A percentile compares a stretch with the other conserved stretches of the same genome.
phyloP scores from a whole-genome alignment of 306 rosid species.

The Cucumis cinereus region DNA sequence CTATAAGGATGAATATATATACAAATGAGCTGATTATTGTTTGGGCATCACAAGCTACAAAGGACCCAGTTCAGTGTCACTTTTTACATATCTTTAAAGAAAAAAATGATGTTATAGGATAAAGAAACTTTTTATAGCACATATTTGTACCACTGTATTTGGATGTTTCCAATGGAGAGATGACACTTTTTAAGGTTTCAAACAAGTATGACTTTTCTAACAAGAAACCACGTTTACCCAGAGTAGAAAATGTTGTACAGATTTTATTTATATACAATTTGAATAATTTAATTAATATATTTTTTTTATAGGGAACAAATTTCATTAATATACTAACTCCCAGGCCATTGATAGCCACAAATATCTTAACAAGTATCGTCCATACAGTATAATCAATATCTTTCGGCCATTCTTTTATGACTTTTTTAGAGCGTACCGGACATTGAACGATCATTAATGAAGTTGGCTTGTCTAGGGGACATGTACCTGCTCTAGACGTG shows the following conservation, averaged over 20 bases:
- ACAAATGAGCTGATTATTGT: background rate
- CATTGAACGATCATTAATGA: background rate
- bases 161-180: background rate
- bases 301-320: too few relatives aligned
- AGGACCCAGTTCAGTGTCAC: background rate
- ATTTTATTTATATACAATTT: background rate
- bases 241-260: background rate
- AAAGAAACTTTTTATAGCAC: background rate
- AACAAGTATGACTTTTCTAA: background rate
- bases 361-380: background rate
- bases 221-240: background rate
- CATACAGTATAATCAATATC: background rate
- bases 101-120: background rate
- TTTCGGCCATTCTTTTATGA: background rate
- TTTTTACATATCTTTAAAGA: background rate
- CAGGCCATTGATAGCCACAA: background rate
- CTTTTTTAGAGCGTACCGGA: background rate
- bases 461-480: background rate
- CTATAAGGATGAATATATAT: constrained; percentile 1
- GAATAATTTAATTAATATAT: background rate
- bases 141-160: background rate
- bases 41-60: constrained; percentile 1
- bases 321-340: background rate
- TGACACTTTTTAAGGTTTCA: background rate
- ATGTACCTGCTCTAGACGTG: constrained; percentile 52